Percentiles rank a stretch among this genome's conserved stretches.
Evolutionary conservation across 108 stramenopile species (phyloP).

Genomic region (Thalassiosira profunda): DNA sequence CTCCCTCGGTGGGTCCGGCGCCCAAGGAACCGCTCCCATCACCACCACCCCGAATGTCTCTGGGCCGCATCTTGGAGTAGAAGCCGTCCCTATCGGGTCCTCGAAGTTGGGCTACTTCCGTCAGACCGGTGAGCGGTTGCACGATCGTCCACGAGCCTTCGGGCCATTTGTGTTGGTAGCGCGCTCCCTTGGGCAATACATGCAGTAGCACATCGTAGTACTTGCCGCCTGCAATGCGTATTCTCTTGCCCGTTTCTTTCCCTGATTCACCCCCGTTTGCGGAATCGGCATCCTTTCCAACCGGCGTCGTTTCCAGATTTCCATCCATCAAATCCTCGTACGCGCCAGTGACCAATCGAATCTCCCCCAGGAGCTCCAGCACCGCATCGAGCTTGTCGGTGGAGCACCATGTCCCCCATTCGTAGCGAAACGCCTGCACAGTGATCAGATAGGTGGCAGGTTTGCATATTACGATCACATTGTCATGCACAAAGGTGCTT

Average conservation of each 20-base stretch:
- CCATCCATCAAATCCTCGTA: conserved; percentile 47
- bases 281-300: conserved; percentile 4
- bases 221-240: conserved; percentile 63
- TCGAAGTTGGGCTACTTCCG: conserved; percentile 64
- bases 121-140: conserved; percentile 66
- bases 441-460: too few species aligned
- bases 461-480: neutral
- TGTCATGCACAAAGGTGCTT: neutral
- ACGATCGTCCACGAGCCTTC: conserved; percentile 80
- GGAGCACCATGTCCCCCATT: conserved; percentile 80
- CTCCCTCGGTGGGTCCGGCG: conserved; percentile 22
- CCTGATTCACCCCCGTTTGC: conserved; percentile 11
- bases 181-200: conserved; percentile 61
- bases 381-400: conserved; percentile 45
- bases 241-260: conserved; percentile 17
- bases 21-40: conserved; percentile 52
- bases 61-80: conserved; percentile 50
- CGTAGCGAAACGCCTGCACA: conserved; percentile 66
- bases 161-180: conserved; percentile 60
- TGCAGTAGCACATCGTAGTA: conserved; percentile 85
- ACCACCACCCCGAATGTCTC: conserved; percentile 70
- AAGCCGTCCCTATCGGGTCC: conserved; percentile 71
- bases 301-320: neutral
- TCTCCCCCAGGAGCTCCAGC: conserved; percentile 58
- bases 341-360: conserved; percentile 44